Conservation (phyloP, 805 yeast species). For the Candida odintsovae region DNA sequence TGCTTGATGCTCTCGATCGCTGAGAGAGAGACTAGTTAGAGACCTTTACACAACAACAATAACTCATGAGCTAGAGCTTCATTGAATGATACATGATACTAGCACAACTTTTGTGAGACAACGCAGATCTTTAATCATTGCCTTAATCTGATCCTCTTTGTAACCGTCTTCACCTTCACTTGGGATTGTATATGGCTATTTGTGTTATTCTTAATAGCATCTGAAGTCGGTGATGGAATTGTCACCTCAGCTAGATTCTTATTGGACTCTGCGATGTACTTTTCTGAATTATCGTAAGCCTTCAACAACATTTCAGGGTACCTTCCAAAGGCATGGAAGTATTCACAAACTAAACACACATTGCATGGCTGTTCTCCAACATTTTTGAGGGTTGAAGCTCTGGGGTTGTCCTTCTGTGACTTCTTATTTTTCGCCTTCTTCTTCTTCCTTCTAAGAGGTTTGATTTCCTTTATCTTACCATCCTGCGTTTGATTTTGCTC, state of each 20-base stretch:
- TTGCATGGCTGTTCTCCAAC: not conserved
- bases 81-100: not conserved
- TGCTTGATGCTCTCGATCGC: too few species aligned
- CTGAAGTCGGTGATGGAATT: not conserved
- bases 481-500: not conserved
- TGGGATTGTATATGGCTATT: not conserved
- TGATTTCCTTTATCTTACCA: not conserved
- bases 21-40: too few species aligned
- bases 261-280: not conserved
- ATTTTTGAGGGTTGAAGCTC: not conserved
- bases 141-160: not conserved
- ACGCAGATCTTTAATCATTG: not conserved
- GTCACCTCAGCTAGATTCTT: not conserved
- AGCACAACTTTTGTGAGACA: not conserved
- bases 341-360: not conserved
- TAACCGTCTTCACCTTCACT: not conserved
- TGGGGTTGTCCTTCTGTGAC: not conserved
- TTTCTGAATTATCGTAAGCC: not conserved
- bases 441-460: not conserved
- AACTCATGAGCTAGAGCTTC: too few species aligned
- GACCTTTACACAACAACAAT: too few species aligned
- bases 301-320: not conserved
- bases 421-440: not conserved
- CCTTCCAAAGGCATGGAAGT: not conserved
- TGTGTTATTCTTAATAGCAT: not conserved